Evolutionary conservation across 2,329 filamentous ascomycete species (phyloP), one percentile per base, ranked within the genome.

Genomic region (Teratosphaeriaceae sp.): DNA sequence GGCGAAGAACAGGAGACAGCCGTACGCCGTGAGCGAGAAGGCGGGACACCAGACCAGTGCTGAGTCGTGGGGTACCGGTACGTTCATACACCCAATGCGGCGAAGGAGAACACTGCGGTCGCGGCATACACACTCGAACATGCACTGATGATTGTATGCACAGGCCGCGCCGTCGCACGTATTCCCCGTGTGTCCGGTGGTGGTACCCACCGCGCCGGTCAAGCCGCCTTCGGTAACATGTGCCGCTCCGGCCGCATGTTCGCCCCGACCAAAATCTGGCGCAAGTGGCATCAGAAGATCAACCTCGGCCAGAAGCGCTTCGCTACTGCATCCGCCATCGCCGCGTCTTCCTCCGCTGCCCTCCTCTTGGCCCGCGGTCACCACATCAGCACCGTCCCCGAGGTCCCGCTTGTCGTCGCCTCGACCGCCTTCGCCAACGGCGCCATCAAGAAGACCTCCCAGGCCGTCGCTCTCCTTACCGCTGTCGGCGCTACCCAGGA

Each of bases 241-340:
- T 98, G 92, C 79, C 89, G 92, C 73, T 95, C 90, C 70, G 92
- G 94, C 79, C 92, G 92, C 78, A 98, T 98, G 92, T 98, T 98
- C 78, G 92, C 92, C 62, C 92, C 92, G 60, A 98, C 92, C 76
- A 98, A 98, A 85, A 85, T 95, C 78, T 98, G 92, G 94, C 82
- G 92, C 73, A 96, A 95, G 80, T 98, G 92, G 94, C 92, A 98
- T 81, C 81, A 96, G 80, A 97, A 97, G 88, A 82, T 98, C 82
- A 95, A 94, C 82, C 82, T 94, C 74, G 85, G 85, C 73, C 92
- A 98, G 82, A 95, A 92, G 87, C 92, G 92, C 65, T 98, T 96
- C 73, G 92, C 92, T 74, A 94, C 88, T 66, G 88, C 88, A 70
- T 98, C 92, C 65, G 92, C 92, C 66, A 80, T 98, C 65, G 92